phyloP scores from a whole-genome alignment of 345 rosid species.

The Ceriops zippeliana region DNA sequence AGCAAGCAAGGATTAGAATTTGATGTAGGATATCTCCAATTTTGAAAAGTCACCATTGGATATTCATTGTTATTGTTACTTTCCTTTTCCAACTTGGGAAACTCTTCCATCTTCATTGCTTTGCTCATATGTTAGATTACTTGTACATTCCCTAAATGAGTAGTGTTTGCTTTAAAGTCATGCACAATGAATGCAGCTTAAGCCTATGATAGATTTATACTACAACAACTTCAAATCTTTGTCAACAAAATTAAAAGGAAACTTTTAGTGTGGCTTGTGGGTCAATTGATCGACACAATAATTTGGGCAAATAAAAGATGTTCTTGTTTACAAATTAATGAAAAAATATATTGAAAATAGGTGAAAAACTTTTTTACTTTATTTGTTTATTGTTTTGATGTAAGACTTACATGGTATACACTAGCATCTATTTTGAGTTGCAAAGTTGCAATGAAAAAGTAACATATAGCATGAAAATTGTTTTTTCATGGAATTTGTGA shows the following conservation, averaged over 20 bases:
- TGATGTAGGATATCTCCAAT: no score
- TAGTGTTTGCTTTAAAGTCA: no score
- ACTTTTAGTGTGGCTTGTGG: neutral
- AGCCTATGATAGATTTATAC: no score
- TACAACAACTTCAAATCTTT: no score
- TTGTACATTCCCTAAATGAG: no score
- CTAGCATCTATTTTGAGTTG: neutral
- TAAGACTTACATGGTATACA: neutral
- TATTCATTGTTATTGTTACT: no score
- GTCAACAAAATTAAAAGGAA: neutral
- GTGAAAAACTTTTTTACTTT: conserved; percentile 27
- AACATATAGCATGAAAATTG: neutral
- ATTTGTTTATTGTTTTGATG: neutral
- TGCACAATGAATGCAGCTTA: no score
- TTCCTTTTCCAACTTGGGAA: no score
- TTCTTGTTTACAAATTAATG: conserved; percentile 86
- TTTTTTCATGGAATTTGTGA: neutral
- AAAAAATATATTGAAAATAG: conserved; percentile 95
- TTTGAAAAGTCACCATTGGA: no score
- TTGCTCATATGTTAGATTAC: no score
- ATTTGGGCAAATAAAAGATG: conserved; percentile 92
- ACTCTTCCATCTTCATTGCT: no score
- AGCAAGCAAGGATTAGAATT: no score
- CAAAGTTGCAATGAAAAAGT: neutral
- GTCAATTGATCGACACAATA: conserved; percentile 52